Evolutionary conservation across 768 basidiomycete genomes (phyloP).

Genomic region (Leucocoprinus leucothites): DNA sequence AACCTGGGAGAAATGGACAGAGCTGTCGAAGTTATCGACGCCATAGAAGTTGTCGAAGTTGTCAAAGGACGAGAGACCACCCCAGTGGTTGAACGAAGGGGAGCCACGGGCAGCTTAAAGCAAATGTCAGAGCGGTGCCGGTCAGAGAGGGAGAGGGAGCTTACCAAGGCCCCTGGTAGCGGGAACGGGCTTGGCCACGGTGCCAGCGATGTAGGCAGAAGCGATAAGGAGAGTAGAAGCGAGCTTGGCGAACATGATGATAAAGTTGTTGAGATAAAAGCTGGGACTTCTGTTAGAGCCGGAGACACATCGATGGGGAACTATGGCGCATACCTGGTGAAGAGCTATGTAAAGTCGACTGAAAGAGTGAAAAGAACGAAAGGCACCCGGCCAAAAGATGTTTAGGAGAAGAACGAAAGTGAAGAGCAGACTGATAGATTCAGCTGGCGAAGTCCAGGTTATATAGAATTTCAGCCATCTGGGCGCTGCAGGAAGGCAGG

Average conservation of each 20-base stretch:
- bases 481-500: not conserved
- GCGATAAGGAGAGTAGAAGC: constrained; percentile 16
- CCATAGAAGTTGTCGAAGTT: constrained; percentile 29
- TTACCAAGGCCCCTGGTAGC: constrained; percentile 4
- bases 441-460: not conserved
- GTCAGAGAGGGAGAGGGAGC: not conserved
- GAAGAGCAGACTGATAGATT: constrained; percentile 12
- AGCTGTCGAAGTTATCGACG: constrained; percentile 38
- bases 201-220: constrained; percentile 17
- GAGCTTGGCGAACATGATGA: constrained; percentile 20
- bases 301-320: not conserved
- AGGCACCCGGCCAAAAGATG: constrained; percentile 8
- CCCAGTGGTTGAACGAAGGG: constrained; percentile 33
- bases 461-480: not conserved
- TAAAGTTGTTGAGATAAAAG: not conserved
- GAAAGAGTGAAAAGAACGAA: constrained; percentile 12
- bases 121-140: not conserved
- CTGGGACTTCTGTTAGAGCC: not conserved
- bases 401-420: constrained; percentile 10
- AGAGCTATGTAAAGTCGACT: not conserved
- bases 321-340: not conserved
- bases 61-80: constrained; percentile 30
- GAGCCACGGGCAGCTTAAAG: not conserved
- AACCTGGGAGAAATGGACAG: constrained; percentile 25
- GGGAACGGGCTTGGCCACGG: constrained; percentile 15